Evolutionary conservation across 164 flowering plant species (phyloP).

Genomic region (Macadamia tetraphylla): DNA sequence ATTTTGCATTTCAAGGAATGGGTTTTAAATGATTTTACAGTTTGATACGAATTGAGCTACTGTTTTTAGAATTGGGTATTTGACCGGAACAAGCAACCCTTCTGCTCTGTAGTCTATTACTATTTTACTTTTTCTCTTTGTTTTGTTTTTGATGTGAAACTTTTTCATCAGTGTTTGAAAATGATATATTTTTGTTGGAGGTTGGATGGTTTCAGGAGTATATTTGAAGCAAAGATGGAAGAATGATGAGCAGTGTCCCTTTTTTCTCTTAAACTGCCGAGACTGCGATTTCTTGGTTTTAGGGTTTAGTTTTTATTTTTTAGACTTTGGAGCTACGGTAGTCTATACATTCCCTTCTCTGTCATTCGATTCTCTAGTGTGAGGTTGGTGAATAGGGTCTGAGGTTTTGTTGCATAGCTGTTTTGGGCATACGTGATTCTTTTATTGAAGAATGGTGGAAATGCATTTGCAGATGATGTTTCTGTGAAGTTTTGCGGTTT

Average conservation of each 20-base stretch:
- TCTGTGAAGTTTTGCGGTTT: slow-evolving; percentile 12
- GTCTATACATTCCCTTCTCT: neutral
- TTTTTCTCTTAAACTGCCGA: slow-evolving; percentile 12
- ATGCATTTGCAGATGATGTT: slow-evolving; percentile 24
- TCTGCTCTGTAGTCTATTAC: neutral
- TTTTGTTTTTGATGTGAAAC: neutral
- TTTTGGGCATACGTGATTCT: slow-evolving; percentile 1
- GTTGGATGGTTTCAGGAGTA: slow-evolving; percentile 27
- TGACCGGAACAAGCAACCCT: slow-evolving; percentile 1
- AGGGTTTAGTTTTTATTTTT: neutral
- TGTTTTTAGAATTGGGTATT: slow-evolving; percentile 13
- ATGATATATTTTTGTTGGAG: slow-evolving; percentile 17
- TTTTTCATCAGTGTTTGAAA: neutral
- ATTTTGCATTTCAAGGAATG: slow-evolving; percentile 19
- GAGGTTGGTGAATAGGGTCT: neutral
- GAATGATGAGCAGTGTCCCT: slow-evolving; percentile 24
- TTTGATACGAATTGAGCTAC: slow-evolving; percentile 10
- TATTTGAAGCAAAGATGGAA: slow-evolving; percentile 45
- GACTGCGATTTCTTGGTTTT: neutral
- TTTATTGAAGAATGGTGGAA: neutral
- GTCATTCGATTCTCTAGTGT: neutral
- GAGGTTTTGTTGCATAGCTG: neutral
- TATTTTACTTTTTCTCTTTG: neutral
- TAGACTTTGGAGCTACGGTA: neutral
- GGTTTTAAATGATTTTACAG: slow-evolving; percentile 13